Evolutionary conservation across 768 basidiomycete genomes (phyloP), one percentile per base, ranked within the genome.

Genomic region (Xanthoconium purpureum): DNA sequence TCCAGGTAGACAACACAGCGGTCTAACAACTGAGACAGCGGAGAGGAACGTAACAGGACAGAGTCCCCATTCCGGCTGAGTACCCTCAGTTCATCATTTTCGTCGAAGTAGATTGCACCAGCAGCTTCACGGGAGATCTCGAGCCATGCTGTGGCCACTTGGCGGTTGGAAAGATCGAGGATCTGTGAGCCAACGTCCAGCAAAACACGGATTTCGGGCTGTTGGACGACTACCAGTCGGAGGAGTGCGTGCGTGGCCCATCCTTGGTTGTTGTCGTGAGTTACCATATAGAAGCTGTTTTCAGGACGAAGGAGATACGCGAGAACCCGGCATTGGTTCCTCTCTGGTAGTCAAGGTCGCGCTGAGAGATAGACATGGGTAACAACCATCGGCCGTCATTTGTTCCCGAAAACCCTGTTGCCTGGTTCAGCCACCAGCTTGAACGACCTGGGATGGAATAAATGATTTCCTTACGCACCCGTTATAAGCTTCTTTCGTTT

Each of bases 161-260:
- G 62, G 1, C 52, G 32, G 49, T 80, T 83, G 33, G 67, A 63
- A 52, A 78, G 58, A 46, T 83, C 80, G 6, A 83, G 70, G 54
- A 84, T 77, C 58, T 83, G 83, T 0, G 82, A 80, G 0, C 83
- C 82, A 6, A 83, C 79, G 48, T 83, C 82, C 6, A 83, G 64
- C 24, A 83, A 62, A 12, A 82, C 77, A 35, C 70, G 71, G 14
- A 82, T 69, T 13, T 68, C 60, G 1, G 75, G 74, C 1, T 47
- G 46, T 52, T 78, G 71, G 1, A 47, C 13, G 3, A 68, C 63
- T 1, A 83, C 17, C 28, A 65, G 42, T 3, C 58, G 28, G 29
- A 80, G 55, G 47, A 67, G 35, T 10, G 53, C 14, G 1, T 5
- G n/a, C 0, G 63, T 51, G 5, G 24, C 45, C 18, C 43, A 29